These are phyloP conservation scores for Mortierella claussenii DNA, from an alignment of 192 early-diverging fungal genomes.

Conservation along the genomic window DNA sequence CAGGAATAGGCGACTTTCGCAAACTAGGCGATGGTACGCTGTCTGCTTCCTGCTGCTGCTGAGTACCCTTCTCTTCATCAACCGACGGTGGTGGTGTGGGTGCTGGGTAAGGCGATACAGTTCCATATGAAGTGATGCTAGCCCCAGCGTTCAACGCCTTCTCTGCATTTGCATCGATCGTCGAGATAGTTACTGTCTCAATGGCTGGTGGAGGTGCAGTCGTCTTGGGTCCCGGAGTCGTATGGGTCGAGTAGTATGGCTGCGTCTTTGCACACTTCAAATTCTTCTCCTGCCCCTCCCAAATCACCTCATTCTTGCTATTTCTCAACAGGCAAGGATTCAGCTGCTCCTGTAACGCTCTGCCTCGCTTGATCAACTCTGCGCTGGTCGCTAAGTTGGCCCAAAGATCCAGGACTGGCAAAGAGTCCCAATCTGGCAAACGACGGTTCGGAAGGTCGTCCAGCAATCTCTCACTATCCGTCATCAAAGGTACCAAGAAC, in stretches of 20 bases:
- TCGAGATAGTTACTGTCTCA: slow-evolving; percentile 34
- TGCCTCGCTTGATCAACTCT: slow-evolving; percentile 55
- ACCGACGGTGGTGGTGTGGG: slow-evolving; percentile 15
- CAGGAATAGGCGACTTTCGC: slow-evolving; percentile 10
- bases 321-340: slow-evolving; percentile 47
- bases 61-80: slow-evolving; percentile 6
- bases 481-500: slow-evolving; percentile 69
- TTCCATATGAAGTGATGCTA: not conserved
- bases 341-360: slow-evolving; percentile 50
- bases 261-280: slow-evolving; percentile 50
- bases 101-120: slow-evolving; percentile 1
- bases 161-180: not conserved
- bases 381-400: slow-evolving; percentile 59
- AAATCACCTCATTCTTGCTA: slow-evolving; percentile 43
- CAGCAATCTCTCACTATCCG: slow-evolving; percentile 55
- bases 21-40: slow-evolving; percentile 7
- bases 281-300: slow-evolving; percentile 51
- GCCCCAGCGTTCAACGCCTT: no score
- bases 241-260: slow-evolving; percentile 50
- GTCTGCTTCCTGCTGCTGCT: slow-evolving; percentile 1
- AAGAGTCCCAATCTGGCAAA: slow-evolving; percentile 55
- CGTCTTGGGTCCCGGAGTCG: slow-evolving; percentile 41
- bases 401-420: slow-evolving; percentile 67
- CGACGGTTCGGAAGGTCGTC: slow-evolving; percentile 61
- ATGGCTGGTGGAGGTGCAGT: slow-evolving; percentile 30